Percentiles rank a stretch among this genome's conserved stretches.
Conservation (phyloP, 768 basidiomycete genomes). For the Lactarius vividus region DNA sequence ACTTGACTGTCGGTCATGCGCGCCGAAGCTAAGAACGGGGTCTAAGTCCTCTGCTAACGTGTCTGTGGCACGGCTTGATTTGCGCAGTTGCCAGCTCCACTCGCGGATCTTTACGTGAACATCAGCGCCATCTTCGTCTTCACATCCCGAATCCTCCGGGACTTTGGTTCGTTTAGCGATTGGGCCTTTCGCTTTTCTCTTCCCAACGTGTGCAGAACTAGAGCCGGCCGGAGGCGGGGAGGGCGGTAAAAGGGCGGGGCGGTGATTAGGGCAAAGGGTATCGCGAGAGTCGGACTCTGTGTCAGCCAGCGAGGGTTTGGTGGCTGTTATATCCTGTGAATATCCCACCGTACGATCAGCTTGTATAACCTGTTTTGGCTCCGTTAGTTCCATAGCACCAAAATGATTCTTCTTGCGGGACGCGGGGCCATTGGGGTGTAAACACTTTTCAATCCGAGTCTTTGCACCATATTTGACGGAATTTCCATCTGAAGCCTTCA, state of each 20-base stretch:
- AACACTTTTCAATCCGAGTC: constrained; percentile 15
- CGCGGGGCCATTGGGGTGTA: constrained; percentile 6
- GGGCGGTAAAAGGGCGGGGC: constrained; percentile 52
- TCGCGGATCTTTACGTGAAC: constrained; percentile 34
- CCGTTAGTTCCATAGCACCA: constrained; percentile 11
- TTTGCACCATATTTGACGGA: constrained; percentile 1
- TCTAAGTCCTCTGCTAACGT: constrained; percentile 23
- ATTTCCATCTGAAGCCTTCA: constrained; percentile 20
- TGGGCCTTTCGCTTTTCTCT: constrained; percentile 37
- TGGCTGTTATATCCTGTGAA: not conserved
- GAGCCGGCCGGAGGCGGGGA: constrained; percentile 55
- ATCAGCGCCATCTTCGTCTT: constrained; percentile 30
- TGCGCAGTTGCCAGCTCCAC: constrained; percentile 29
- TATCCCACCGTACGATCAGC: not conserved
- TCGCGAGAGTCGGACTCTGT: constrained; percentile 17
- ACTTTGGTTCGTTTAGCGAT: constrained; percentile 52
- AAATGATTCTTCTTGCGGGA: constrained; percentile 25
- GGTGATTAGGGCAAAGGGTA: constrained; percentile 27
- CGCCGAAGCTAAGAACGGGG: constrained; percentile 17
- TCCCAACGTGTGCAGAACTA: constrained; percentile 32
- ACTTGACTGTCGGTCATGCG: constrained; percentile 21
- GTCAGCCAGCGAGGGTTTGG: constrained; percentile 19
- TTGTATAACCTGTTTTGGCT: constrained; percentile 10
- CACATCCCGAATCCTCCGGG: constrained; percentile 31
- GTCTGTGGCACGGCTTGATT: constrained; percentile 8